A percentile compares a stretch with the other conserved stretches of the same genome.
Conservation (phyloP, 352 stramenopile genomes). For the Globisporangium echinulatum region DNA sequence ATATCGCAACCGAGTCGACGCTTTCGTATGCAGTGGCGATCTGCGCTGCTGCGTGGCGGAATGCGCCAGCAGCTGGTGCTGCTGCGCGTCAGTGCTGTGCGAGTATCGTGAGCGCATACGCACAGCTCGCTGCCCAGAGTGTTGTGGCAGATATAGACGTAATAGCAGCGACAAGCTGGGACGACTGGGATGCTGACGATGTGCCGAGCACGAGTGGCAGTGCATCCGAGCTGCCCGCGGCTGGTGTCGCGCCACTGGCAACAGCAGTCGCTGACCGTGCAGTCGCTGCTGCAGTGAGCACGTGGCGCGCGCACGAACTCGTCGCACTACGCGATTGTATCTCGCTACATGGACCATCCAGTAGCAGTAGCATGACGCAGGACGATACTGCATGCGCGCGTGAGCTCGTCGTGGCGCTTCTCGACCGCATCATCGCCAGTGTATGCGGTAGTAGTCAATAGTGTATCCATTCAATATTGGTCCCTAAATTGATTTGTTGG, state of each 20-base stretch:
- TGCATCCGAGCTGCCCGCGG: neutral
- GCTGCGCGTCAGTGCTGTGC: neutral
- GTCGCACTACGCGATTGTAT: neutral
- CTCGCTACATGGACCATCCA: neutral
- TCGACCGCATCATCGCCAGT: too few species aligned
- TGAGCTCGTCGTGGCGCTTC: too few species aligned
- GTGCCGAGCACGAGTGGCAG: neutral
- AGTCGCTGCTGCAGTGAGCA: neutral
- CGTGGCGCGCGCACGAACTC: neutral
- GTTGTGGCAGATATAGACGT: neutral
- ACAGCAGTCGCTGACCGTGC: neutral
- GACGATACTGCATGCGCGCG: neutral
- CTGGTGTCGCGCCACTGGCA: too few species aligned
- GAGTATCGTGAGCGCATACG: neutral
- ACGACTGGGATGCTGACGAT: constrained; percentile 37
- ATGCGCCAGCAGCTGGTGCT: neutral
- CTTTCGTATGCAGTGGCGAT: neutral
- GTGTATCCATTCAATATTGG: too few species aligned
- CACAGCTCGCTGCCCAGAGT: neutral
- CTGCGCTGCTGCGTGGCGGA: neutral
- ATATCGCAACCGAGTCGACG: neutral
- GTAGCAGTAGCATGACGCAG: too few species aligned
- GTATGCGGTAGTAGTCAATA: too few species aligned
- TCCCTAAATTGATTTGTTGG: too few species aligned
- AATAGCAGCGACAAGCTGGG: constrained; percentile 15